Percentiles rank a stretch among this genome's conserved stretches.
Conservation (phyloP, 2,329 filamentous ascomycete species). For the Verticillium isaacii region DNA sequence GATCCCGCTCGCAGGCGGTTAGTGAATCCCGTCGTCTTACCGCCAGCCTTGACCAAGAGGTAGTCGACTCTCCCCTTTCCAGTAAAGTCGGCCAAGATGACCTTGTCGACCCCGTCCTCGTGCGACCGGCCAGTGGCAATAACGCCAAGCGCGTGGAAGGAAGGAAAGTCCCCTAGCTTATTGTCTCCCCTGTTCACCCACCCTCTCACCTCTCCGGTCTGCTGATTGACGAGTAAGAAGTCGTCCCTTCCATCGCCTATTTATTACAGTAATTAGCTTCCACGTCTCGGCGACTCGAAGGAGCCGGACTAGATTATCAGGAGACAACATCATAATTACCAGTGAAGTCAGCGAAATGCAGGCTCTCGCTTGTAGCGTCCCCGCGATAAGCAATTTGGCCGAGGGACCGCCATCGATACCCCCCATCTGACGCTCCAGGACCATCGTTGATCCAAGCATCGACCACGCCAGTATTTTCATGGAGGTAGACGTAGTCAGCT, state of each 20-base stretch:
- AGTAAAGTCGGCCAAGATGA: neutral
- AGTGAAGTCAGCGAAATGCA: neutral
- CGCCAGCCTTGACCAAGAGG: neutral
- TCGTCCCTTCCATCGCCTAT: neutral
- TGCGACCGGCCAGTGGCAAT: neutral
- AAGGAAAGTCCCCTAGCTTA: neutral
- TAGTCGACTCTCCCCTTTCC: neutral
- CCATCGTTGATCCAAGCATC: neutral
- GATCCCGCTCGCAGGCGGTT: neutral
- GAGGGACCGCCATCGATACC: neutral
- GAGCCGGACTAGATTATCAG: too few species aligned
- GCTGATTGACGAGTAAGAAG: neutral
- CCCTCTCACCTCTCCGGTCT: neutral
- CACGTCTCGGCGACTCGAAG: too few species aligned
- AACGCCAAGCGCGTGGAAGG: neutral
- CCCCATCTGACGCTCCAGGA: neutral
- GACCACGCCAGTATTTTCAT: neutral
- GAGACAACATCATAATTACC: neutral
- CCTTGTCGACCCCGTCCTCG: neutral
- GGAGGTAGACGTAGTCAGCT: neutral
- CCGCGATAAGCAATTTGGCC: neutral
- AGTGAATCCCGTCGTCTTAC: neutral
- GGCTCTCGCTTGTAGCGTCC: neutral
- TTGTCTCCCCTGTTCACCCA: neutral
- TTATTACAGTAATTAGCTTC: too few species aligned